Base-by-base conservation (phyloP, 768 basidiomycete genomes). In the Russula dissimulans region DNA sequence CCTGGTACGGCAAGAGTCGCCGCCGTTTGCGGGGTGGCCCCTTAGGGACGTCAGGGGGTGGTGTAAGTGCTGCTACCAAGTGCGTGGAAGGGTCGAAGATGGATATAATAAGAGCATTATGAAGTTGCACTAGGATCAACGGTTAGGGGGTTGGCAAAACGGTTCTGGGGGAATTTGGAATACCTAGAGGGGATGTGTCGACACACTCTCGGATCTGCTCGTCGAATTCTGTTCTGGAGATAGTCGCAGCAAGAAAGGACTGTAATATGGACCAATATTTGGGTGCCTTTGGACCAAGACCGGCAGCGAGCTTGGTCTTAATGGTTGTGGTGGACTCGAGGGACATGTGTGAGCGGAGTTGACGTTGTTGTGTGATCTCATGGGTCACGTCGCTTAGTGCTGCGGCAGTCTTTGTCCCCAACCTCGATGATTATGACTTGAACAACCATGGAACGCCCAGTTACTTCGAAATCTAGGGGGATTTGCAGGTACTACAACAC, bases 101-200 rank as follows among this genome's bases (percentile, higher is more conserved):
- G 2, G 89, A 89, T 34, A 91, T 90, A 39, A 92, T 84, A 36
- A 92, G 77, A 11, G 89, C 84, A 71, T 92, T 92, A 69, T 92
- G 90, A 2, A 91, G 74, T 71, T 89, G 88, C 32, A 90, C 86
- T 86, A 53, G 5, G 38, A 31, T 18, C 11, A 22, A 31, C 18
- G 41, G 26, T 60, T 36, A 50, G 59, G 14, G 52, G 54, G 34
- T n/a, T 64, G 56, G 31, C 59, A 46, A 15, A 11, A 55, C 31
- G 4, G 43, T 59, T 39, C 54, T 15, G 26, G 41, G 26, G 29
- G 52, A 18, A 17, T 34, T 15, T 17, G 43, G 12, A 48, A 18
- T 54, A 77, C 79, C 73, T 26, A 88, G 77, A 54, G 77, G 79
- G 26, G 83, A 77, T 1, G 81, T 78, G 66, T 82, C 83, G 38